Percentiles rank a stretch among this genome's conserved stretches.
Conservation (phyloP, 805 yeast species). For the Cyberlindnera subsufficiens region DNA sequence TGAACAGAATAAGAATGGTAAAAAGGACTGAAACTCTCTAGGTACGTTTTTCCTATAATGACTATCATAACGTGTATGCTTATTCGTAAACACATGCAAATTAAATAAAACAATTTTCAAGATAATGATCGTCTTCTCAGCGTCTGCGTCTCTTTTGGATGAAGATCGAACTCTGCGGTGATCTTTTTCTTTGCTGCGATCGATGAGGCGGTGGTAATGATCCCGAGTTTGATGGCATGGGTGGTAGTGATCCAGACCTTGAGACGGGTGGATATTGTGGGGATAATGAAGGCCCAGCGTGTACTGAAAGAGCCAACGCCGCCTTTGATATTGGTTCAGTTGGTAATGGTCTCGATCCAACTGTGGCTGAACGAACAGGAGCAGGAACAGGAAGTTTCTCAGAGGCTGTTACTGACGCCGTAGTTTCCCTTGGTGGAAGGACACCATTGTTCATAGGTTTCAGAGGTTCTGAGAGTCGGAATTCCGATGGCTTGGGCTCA, state of each 20-base stretch:
- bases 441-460: neutral
- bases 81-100: too few relatives aligned
- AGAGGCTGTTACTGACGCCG: neutral
- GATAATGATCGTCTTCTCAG: neutral
- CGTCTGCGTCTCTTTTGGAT: constrained; percentile 5
- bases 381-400: neutral
- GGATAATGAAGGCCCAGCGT: neutral
- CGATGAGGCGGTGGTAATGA: neutral
- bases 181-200: constrained; percentile 5
- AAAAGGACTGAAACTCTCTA: constrained; percentile 6
- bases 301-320: neutral
- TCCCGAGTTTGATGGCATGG: constrained; percentile 6
- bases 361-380: neutral
- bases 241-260: constrained; percentile 14
- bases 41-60: too few relatives aligned
- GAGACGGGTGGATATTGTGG: constrained; percentile 4
- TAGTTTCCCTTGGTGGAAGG: neutral
- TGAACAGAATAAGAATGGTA: constrained; percentile 2
- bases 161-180: constrained; percentile 8
- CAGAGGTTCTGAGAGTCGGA: neutral
- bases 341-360: neutral
- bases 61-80: too few relatives aligned
- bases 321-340: neutral
- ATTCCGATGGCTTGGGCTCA: neutral
- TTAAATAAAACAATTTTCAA: neutral